Conservation (phyloP, 768 basidiomycete genomes). For the Podaxis sp. region DNA sequence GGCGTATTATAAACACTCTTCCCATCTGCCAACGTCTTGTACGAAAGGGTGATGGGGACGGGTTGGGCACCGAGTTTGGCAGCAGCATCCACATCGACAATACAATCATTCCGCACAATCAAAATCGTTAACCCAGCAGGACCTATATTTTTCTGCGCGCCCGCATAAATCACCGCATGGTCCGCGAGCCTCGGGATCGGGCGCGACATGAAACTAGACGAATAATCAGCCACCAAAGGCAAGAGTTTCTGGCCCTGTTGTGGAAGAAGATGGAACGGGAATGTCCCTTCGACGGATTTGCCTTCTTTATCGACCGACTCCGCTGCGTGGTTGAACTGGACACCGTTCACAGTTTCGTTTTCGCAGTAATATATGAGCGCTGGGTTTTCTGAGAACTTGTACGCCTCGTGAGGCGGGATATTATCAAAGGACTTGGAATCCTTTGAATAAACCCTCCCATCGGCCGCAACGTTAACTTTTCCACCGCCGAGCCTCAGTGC, state of each 20-base stretch:
- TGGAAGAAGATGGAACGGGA: slow-evolving; percentile 80
- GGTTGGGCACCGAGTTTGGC: slow-evolving; percentile 68
- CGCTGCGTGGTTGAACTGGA: slow-evolving; percentile 65
- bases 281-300: slow-evolving; percentile 49
- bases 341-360: slow-evolving; percentile 97
- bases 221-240: slow-evolving; percentile 93
- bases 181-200: slow-evolving; percentile 85
- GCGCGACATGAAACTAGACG: slow-evolving; percentile 94
- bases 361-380: slow-evolving; percentile 98
- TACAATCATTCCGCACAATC: slow-evolving; percentile 92
- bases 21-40: slow-evolving; percentile 77
- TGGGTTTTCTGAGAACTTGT: slow-evolving; percentile 75
- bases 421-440: slow-evolving; percentile 75
- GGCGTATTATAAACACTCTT: slow-evolving; percentile 92
- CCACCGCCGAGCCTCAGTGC: slow-evolving; percentile 67
- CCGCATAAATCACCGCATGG: slow-evolving; percentile 94
- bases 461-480: slow-evolving; percentile 68
- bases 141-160: slow-evolving; percentile 97
- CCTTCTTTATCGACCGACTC: neutral
- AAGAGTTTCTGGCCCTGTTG: slow-evolving; percentile 46
- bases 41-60: slow-evolving; percentile 78
- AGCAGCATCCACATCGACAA: slow-evolving; percentile 86
- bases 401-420: slow-evolving; percentile 73
- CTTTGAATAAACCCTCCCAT: slow-evolving; percentile 59
- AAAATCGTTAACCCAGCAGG: slow-evolving; percentile 91